Percentiles rank a stretch among this genome's conserved stretches.
phyloP scores from a whole-genome alignment of 2,329 filamentous ascomycete species.

The Fusarium sp. region DNA sequence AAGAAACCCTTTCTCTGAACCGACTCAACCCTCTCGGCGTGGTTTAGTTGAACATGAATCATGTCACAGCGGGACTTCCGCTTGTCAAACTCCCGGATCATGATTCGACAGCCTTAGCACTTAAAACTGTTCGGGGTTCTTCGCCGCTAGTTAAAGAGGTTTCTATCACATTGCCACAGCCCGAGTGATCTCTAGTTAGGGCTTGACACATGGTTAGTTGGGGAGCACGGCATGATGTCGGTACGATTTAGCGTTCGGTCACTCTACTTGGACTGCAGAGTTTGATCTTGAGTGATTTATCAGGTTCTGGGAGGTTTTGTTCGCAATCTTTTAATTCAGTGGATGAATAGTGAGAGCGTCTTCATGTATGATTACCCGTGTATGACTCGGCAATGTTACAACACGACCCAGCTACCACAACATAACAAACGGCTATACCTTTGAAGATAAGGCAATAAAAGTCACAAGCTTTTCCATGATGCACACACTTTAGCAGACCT shows the following conservation, averaged over 20 bases:
- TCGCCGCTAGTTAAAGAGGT: constrained; percentile 12
- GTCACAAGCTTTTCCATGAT: constrained; percentile 7
- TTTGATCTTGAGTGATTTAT: constrained; percentile 27
- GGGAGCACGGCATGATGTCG: constrained; percentile 1
- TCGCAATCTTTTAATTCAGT: too few species aligned
- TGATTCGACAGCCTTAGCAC: not conserved
- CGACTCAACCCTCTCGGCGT: not conserved
- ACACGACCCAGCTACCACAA: not conserved
- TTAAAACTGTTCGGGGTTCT: not conserved
- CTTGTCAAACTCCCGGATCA: constrained; percentile 3
- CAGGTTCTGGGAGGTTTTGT: not conserved
- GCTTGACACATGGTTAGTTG: constrained; percentile 1
- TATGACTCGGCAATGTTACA: not conserved
- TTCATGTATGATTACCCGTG: not conserved
- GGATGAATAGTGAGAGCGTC: not conserved
- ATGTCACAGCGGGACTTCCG: constrained; percentile 6
- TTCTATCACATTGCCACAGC: constrained; percentile 8
- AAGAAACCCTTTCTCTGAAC: constrained; percentile 6
- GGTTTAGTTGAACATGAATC: constrained; percentile 3
- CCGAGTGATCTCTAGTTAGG: constrained; percentile 6
- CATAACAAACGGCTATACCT: not conserved
- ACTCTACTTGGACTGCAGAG: not conserved
- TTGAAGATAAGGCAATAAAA: not conserved
- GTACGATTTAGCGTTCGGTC: constrained; percentile 16
- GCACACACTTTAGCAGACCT: constrained; percentile 33